phyloP scores from a whole-genome alignment of 352 stramenopile species.

The Globisporangium emineosum region DNA sequence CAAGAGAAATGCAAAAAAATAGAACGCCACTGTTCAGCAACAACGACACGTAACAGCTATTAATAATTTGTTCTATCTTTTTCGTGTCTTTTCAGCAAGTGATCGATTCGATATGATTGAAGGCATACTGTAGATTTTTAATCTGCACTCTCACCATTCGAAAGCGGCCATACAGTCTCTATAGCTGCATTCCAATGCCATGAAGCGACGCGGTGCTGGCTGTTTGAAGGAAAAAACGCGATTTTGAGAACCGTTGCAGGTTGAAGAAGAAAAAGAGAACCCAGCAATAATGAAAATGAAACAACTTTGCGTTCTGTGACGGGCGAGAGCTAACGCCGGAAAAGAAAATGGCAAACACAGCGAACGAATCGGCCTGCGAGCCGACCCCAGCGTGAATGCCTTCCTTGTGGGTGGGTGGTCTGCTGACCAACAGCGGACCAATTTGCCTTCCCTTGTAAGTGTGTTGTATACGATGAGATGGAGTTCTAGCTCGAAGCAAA shows the following conservation, averaged over 20 bases:
- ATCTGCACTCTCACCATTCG: not conserved
- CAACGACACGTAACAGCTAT: no score
- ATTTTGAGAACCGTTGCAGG: slow-evolving; percentile 3
- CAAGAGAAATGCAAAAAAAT: no score
- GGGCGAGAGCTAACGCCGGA: not conserved
- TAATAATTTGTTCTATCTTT: slow-evolving; percentile 1
- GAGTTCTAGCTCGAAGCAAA: not conserved
- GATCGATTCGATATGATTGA: not conserved
- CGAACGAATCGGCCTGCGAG: not conserved
- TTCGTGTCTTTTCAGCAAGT: not conserved
- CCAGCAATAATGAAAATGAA: not conserved
- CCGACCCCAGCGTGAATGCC: not conserved
- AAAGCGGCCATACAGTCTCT: not conserved
- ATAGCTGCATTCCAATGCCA: not conserved
- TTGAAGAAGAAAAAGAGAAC: slow-evolving; percentile 3
- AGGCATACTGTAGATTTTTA: not conserved
- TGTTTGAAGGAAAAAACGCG: not conserved
- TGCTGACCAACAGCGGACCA: not conserved
- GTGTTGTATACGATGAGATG: no score
- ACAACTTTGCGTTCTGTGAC: slow-evolving; percentile 5
- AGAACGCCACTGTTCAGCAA: no score
- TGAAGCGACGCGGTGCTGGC: not conserved
- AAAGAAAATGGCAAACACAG: not conserved
- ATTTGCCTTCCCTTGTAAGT: no score
- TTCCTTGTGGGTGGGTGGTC: not conserved